Conservation (phyloP, 78 protist species). For the Chrysochromulina parva region DNA sequence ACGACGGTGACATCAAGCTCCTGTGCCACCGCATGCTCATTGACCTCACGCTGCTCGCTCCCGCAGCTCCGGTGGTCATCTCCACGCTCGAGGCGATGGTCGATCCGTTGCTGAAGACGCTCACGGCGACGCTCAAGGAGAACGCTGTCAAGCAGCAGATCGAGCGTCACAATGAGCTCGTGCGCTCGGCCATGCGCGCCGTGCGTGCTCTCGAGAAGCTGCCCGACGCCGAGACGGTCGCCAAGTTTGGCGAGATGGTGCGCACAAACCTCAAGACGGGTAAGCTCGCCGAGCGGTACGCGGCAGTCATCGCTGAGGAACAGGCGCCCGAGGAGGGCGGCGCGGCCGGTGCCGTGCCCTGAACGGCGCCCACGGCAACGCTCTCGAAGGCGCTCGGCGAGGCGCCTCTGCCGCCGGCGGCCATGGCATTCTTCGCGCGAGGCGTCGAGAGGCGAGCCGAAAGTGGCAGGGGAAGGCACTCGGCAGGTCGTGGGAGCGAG, state of each 20-base stretch:
- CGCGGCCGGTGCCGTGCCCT: too few relatives aligned
- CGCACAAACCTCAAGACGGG: background rate
- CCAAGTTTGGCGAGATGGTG: background rate
- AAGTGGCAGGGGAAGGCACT: too few relatives aligned
- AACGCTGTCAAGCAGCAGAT: slow-evolving; percentile 79
- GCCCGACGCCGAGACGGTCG: background rate
- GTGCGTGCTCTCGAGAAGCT: background rate
- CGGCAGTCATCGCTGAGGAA: background rate
- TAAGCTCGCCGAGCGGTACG: background rate
- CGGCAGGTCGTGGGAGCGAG: too few relatives aligned
- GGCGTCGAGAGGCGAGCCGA: too few relatives aligned
- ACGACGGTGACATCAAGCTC: slow-evolving; percentile 82
- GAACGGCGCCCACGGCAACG: too few relatives aligned
- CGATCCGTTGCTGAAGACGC: slow-evolving; percentile 38
- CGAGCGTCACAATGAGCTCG: slow-evolving; percentile 81
- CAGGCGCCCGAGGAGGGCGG: background rate
- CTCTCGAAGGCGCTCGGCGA: too few relatives aligned
- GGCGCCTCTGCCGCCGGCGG: too few relatives aligned
- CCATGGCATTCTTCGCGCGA: too few relatives aligned
- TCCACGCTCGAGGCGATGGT: background rate
- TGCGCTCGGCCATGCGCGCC: slow-evolving; percentile 25
- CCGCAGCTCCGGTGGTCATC: slow-evolving; percentile 2
- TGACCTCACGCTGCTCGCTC: slow-evolving; percentile 33
- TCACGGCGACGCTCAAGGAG: slow-evolving; percentile 26
- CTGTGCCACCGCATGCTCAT: slow-evolving; percentile 70